A percentile compares a stretch with the other conserved stretches of the same genome.
Evolutionary conservation across 345 rosid species (phyloP).

Genomic region (Trapa incisa): DNA sequence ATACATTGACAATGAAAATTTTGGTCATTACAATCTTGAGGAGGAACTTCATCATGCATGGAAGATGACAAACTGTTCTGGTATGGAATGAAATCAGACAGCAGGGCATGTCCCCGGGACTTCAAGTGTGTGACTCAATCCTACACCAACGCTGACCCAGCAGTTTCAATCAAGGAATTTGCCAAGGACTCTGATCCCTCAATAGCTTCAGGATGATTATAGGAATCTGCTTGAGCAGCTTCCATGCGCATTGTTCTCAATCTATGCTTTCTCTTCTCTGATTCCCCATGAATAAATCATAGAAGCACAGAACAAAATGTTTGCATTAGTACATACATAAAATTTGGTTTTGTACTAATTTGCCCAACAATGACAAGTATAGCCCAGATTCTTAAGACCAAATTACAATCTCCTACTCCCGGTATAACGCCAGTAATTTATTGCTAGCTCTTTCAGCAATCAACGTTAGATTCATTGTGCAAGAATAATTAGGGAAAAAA

Average conservation of each 20-base stretch:
- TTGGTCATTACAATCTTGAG: constrained; percentile 25
- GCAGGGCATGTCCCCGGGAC: constrained; percentile 29
- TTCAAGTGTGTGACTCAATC: constrained; percentile 19
- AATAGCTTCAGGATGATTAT: constrained; percentile 20
- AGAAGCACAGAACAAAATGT: background rate
- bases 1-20: constrained; percentile 2
- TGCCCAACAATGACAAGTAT: background rate
- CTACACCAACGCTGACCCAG: constrained; percentile 12
- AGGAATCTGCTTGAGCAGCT: constrained; percentile 41
- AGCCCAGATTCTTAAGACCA: background rate
- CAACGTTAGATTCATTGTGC: background rate
- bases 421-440: background rate
- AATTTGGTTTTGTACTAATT: background rate
- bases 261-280: constrained; percentile 62
- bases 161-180: constrained; percentile 50
- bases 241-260: constrained; percentile 60
- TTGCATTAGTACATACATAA: background rate
- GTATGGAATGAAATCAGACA: constrained; percentile 15
- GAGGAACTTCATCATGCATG: constrained; percentile 24
- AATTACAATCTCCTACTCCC: background rate
- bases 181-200: constrained; percentile 25
- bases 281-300: constrained; percentile 38
- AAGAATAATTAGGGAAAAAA: background rate
- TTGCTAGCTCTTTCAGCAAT: background rate
- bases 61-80: constrained; percentile 25